Evolutionary conservation across 345 rosid genomes (phyloP).

Genomic region (Xanthoceras sorbifolium): DNA sequence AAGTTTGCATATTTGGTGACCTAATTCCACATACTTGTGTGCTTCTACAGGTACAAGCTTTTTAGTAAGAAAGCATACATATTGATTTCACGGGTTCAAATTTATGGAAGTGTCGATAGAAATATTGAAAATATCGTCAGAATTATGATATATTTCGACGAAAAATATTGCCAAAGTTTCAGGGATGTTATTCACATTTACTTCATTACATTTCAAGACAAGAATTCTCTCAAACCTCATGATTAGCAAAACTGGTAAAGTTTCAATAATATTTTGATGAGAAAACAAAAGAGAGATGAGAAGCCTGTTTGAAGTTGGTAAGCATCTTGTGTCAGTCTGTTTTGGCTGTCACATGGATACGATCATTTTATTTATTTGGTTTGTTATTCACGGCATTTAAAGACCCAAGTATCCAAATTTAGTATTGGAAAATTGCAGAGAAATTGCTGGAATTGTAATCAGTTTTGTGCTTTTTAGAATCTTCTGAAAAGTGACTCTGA

Average conservation of each 20-base stretch:
- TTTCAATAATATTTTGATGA: not conserved
- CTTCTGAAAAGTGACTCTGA: not conserved
- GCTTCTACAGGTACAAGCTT: no score
- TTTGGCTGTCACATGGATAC: slow-evolving; percentile 11
- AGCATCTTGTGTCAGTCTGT: not conserved
- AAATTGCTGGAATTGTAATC: not conserved
- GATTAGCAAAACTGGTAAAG: not conserved
- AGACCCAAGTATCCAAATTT: not conserved
- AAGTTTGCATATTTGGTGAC: slow-evolving; percentile 14
- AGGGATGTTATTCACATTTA: no score
- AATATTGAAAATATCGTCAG: no score
- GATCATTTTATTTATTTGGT: not conserved
- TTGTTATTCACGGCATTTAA: not conserved
- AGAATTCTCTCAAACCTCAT: no score
- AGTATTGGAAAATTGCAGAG: not conserved
- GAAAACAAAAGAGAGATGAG: not conserved
- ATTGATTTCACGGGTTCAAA: no score
- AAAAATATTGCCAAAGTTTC: no score
- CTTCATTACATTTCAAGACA: no score
- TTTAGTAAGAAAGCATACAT: no score
- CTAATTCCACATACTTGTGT: slow-evolving; percentile 27
- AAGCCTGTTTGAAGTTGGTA: not conserved
- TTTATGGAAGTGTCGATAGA: no score
- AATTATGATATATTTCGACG: no score
- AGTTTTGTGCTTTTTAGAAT: not conserved